Conservation (phyloP, 2,329 filamentous ascomycete genomes). For the Scedosporium minutisporum region DNA sequence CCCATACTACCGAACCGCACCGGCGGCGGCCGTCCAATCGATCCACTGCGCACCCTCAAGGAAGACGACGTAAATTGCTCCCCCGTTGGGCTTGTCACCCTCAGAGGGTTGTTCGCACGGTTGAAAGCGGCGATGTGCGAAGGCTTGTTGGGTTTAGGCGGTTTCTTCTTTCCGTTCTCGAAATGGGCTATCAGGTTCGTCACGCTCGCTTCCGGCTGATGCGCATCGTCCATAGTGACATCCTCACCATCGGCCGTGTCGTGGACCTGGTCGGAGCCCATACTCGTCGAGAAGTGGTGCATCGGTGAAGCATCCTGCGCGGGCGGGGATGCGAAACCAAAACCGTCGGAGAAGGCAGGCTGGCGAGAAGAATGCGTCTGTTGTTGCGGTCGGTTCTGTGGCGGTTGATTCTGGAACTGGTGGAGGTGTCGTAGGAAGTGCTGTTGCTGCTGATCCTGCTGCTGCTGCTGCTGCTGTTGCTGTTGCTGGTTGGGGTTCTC, state of each 20-base stretch:
- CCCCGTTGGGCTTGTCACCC: constrained; percentile 2
- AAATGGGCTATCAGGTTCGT: constrained; percentile 11
- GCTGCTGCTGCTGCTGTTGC: constrained; percentile 1
- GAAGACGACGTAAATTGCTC: constrained; percentile 5
- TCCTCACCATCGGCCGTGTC: background rate
- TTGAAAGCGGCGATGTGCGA: constrained; percentile 4
- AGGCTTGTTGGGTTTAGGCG: constrained; percentile 3
- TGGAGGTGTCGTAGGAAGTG: background rate
- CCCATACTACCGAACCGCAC: constrained; percentile 6
- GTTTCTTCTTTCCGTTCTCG: constrained; percentile 7
- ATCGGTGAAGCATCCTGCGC: constrained; percentile 1
- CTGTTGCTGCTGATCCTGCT: background rate
- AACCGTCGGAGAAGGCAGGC: background rate
- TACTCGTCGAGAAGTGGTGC: background rate
- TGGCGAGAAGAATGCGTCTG: background rate
- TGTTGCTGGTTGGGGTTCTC: constrained; percentile 2
- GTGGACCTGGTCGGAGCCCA: background rate
- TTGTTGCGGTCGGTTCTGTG: background rate
- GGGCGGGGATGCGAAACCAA: background rate
- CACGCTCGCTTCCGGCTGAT: constrained; percentile 4
- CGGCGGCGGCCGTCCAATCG: constrained; percentile 1
- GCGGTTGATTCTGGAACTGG: background rate
- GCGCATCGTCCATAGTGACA: background rate
- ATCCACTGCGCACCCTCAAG: constrained; percentile 2
- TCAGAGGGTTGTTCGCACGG: constrained; percentile 4